Base-by-base conservation (phyloP, 2,329 filamentous ascomycete genomes). In the Zelopaecilomyces penicillatus region DNA sequence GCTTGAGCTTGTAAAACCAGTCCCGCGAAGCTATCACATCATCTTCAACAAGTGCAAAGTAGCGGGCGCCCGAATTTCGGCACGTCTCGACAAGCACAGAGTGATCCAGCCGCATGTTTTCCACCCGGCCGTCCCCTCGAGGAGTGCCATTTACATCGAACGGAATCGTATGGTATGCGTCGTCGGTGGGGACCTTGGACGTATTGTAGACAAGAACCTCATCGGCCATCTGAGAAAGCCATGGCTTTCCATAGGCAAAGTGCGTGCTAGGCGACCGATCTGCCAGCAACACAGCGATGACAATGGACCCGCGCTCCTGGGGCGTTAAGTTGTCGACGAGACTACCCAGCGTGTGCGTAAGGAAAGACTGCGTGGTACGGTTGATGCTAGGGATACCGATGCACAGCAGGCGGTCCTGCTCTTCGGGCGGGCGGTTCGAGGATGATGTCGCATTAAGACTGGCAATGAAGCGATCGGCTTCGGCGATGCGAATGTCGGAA, bases 41-140 rank as follows among this genome's bases (percentile, higher is more conserved):
- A 47, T 67, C 64, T 43, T 67, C 63, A 33, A 67, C 53, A 5
- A 67, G 56, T 4, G 60, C 62, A 45, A 67, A 63, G 43, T 64
- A 67, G 1, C 53, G 54, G 4, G 61, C 50, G 0, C 55, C 54
- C 26, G 52, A 53, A 36, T 49, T 30, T 26, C 55, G 53, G 30
- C 64, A 67, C 1, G 56, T 39, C 46, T 64, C 61, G 39, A 64
- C 54, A 4, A 65, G 53, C 1, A 58, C 50, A 1, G 62, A 63
- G 43, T 64, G 58, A 40, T 65, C 62, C 5, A 62, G 49, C 0
- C 60, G 59, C 40, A 63, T 61, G 29, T 62, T 62, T 51, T 64
- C 60, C 32, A 57, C 54, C 11, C 60, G 55, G 3, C 54, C 53
- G 6, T 53, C 50, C 11, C 59, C 60, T 3, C 61, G 57, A 5